Evolutionary conservation across 768 basidiomycete species (phyloP).

Genomic region (Xerocomellus dryophilus): DNA sequence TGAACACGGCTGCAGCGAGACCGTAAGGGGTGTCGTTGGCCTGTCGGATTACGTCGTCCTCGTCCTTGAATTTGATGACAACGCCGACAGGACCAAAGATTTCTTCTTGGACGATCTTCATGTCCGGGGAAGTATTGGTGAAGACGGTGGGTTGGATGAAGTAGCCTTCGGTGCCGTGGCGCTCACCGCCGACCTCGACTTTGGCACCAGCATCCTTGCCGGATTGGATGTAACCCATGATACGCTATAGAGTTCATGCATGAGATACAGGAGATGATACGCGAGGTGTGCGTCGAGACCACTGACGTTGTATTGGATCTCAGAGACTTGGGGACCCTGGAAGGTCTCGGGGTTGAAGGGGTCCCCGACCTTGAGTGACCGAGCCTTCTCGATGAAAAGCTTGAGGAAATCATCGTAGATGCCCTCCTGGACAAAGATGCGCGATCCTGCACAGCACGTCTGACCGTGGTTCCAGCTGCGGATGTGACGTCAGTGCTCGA

Average conservation of each 20-base stretch:
- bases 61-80: slow-evolving; percentile 71
- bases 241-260: slow-evolving; percentile 44
- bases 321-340: slow-evolving; percentile 79
- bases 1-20: slow-evolving; percentile 85
- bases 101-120: slow-evolving; percentile 74
- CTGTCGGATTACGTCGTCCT: slow-evolving; percentile 59
- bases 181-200: slow-evolving; percentile 59
- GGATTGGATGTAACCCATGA: slow-evolving; percentile 74
- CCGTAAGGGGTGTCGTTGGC: slow-evolving; percentile 91
- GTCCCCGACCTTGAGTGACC: slow-evolving; percentile 61
- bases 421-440: slow-evolving; percentile 75
- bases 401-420: slow-evolving; percentile 78
- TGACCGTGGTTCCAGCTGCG: slow-evolving; percentile 72
- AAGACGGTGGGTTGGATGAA: slow-evolving; percentile 78
- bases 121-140: slow-evolving; percentile 59
- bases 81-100: slow-evolving; percentile 82
- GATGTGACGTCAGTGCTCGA: slow-evolving; percentile 18
- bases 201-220: slow-evolving; percentile 73
- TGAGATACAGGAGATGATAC: background rate
- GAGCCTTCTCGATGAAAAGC: slow-evolving; percentile 53
- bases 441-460: slow-evolving; percentile 75
- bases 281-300: background rate
- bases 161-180: slow-evolving; percentile 58
- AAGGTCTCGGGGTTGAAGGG: slow-evolving; percentile 58
- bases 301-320: slow-evolving; percentile 69